Conservation (phyloP, 2,329 filamentous ascomycete species). For the Rhinocladiella similis region DNA sequence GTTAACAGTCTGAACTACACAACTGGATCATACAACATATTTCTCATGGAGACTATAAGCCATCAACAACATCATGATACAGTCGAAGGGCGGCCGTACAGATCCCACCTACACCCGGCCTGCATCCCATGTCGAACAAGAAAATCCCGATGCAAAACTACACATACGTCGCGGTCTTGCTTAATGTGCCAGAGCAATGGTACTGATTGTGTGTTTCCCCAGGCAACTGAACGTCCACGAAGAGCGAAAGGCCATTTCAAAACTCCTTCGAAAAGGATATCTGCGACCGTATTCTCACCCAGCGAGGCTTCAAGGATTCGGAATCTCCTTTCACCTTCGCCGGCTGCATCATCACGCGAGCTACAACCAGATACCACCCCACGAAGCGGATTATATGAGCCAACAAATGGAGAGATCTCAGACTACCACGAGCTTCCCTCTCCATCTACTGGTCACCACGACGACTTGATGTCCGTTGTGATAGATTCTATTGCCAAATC, state of each 20-base stretch:
- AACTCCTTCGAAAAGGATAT: slow-evolving; percentile 8
- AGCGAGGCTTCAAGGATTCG: background rate
- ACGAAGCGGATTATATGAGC: background rate
- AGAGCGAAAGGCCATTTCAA: background rate
- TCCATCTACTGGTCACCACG: background rate
- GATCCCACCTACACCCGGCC: slow-evolving; percentile 61
- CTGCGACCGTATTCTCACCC: background rate
- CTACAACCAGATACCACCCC: background rate
- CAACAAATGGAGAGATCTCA: background rate
- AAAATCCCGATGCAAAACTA: slow-evolving; percentile 56
- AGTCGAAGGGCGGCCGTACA: slow-evolving; percentile 50
- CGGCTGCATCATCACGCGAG: background rate
- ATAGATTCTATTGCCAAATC: background rate
- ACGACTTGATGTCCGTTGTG: slow-evolving; percentile 1
- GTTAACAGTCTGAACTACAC: background rate
- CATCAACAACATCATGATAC: background rate
- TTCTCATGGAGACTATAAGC: background rate
- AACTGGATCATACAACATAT: background rate
- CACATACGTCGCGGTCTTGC: slow-evolving; percentile 55
- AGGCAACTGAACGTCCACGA: slow-evolving; percentile 21
- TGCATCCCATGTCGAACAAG: slow-evolving; percentile 60
- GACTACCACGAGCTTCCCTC: slow-evolving; percentile 1
- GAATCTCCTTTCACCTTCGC: background rate
- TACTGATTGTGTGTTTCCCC: slow-evolving; percentile 57
- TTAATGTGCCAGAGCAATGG: slow-evolving; percentile 58